These are phyloP conservation scores for Platanthera guangdongensis DNA, from an alignment of 106 monocot species.

Conservation along the genomic window DNA sequence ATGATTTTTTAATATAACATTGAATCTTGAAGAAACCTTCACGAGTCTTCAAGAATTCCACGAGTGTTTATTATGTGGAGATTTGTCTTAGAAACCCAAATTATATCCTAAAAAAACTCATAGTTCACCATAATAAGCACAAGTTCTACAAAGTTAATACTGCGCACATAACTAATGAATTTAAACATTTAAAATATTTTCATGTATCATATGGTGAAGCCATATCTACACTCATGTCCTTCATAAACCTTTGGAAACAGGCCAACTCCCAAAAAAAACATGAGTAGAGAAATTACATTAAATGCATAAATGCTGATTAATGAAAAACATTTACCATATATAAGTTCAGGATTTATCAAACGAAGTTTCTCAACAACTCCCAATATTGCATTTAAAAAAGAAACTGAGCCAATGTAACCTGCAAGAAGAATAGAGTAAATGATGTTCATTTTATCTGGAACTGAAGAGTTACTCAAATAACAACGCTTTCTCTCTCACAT, in stretches of 20 bases:
- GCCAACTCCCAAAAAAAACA: neutral
- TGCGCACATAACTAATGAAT: too few relatives aligned
- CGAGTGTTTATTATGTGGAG: too few relatives aligned
- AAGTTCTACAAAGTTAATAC: too few relatives aligned
- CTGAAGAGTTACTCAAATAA: neutral
- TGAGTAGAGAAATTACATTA: neutral
- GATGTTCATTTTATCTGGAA: neutral
- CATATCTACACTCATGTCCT: neutral
- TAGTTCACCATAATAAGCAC: too few relatives aligned
- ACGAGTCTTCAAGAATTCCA: too few relatives aligned
- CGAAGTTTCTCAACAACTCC: conserved; percentile 86
- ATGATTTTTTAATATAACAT: too few relatives aligned
- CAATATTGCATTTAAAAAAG: conserved; percentile 72
- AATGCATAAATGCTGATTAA: neutral
- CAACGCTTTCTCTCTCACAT: neutral
- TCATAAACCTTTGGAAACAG: neutral
- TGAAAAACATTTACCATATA: conserved; percentile 59
- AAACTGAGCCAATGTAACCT: conserved; percentile 98
- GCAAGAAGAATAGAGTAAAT: conserved; percentile 19
- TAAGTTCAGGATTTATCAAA: conserved; percentile 71
- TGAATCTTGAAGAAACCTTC: too few relatives aligned
- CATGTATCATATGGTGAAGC: too few relatives aligned
- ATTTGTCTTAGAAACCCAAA: too few relatives aligned
- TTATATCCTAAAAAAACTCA: too few relatives aligned
- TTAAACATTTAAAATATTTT: too few relatives aligned